A percentile compares a stretch with the other conserved stretches of the same genome.
These are phyloP conservation scores for Gnomoniopsis smithogilvyi DNA, from an alignment of 2,329 filamentous ascomycete genomes.

Conservation along the genomic window DNA sequence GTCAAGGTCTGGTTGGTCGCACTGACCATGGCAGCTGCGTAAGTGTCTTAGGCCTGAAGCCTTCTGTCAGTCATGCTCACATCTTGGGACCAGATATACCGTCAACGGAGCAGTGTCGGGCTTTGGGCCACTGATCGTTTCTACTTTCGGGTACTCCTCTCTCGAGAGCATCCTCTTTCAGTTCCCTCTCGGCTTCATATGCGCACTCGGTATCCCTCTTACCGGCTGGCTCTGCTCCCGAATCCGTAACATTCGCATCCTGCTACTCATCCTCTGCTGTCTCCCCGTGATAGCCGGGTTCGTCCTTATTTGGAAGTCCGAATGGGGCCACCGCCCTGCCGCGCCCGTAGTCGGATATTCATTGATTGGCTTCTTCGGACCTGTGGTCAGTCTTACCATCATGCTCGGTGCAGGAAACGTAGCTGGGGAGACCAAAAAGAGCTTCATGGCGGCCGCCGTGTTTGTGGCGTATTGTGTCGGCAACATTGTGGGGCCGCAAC, in stretches of 20 bases:
- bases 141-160: slow-evolving; percentile 64
- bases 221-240: slow-evolving; percentile 62
- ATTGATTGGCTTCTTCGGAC: slow-evolving; percentile 59
- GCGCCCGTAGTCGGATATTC: slow-evolving; percentile 69
- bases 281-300: slow-evolving; percentile 74
- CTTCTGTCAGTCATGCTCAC: not conserved
- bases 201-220: slow-evolving; percentile 61
- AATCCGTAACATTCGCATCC: slow-evolving; percentile 60
- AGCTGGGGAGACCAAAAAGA: slow-evolving; percentile 75
- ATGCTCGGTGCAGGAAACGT: slow-evolving; percentile 66
- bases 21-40: slow-evolving; percentile 66
- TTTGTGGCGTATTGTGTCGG: slow-evolving; percentile 75
- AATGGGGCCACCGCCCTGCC: slow-evolving; percentile 61
- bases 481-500: slow-evolving; percentile 73
- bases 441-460: slow-evolving; percentile 69
- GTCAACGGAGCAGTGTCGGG: slow-evolving; percentile 70
- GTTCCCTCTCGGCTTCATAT: slow-evolving; percentile 70
- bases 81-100: slow-evolving; percentile 45
- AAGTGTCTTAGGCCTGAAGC: slow-evolving; percentile 18
- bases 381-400: slow-evolving; percentile 57
- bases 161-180: slow-evolving; percentile 69
- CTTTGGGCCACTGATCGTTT: slow-evolving; percentile 70
- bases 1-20: slow-evolving; percentile 2
- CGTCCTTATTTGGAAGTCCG: slow-evolving; percentile 68
- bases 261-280: slow-evolving; percentile 63